phyloP scores from a whole-genome alignment of 192 early-diverging fungal species.

The Phycomyces nitens region DNA sequence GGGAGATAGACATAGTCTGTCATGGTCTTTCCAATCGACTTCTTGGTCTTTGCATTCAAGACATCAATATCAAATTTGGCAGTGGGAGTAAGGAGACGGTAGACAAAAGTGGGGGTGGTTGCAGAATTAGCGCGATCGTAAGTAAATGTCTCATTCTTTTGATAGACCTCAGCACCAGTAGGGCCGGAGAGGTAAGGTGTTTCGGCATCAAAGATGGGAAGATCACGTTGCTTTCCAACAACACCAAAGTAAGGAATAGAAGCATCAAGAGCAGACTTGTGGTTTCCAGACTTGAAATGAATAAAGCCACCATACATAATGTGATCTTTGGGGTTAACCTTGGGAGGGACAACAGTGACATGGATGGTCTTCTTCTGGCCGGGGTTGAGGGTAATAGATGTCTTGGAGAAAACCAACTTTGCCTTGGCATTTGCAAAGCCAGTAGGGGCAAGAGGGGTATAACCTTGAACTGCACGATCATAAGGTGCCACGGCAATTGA shows the following conservation, averaged over 20 bases:
- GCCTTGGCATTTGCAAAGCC: conserved; percentile 14
- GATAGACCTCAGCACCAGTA: background rate
- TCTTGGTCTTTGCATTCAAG: conserved; percentile 19
- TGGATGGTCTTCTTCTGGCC: conserved; percentile 18
- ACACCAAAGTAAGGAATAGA: conserved; percentile 50
- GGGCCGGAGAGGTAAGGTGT: conserved; percentile 13
- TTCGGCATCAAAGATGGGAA: conserved; percentile 41
- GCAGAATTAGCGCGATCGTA: conserved; percentile 6
- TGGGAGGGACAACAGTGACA: conserved; percentile 29
- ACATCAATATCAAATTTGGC: conserved; percentile 23
- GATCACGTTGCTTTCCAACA: conserved; percentile 39
- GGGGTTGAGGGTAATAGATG: conserved; percentile 18
- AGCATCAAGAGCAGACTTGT: conserved; percentile 12
- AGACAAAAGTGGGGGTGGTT: conserved; percentile 11
- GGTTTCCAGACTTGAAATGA: conserved; percentile 27
- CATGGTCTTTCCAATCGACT: conserved; percentile 17
- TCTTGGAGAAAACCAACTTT: conserved; percentile 18
- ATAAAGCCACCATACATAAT: conserved; percentile 49
- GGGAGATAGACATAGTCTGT: conserved; percentile 12
- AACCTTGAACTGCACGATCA: conserved; percentile 16
- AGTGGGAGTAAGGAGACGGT: conserved; percentile 23
- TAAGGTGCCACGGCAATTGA: conserved; percentile 43
- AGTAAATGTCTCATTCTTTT: conserved; percentile 9
- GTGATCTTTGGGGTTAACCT: conserved; percentile 28
- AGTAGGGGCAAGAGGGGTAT: conserved; percentile 17